phyloP scores from a whole-genome alignment of 2,329 filamentous ascomycete genomes.

The Elsinoe necatrix region DNA sequence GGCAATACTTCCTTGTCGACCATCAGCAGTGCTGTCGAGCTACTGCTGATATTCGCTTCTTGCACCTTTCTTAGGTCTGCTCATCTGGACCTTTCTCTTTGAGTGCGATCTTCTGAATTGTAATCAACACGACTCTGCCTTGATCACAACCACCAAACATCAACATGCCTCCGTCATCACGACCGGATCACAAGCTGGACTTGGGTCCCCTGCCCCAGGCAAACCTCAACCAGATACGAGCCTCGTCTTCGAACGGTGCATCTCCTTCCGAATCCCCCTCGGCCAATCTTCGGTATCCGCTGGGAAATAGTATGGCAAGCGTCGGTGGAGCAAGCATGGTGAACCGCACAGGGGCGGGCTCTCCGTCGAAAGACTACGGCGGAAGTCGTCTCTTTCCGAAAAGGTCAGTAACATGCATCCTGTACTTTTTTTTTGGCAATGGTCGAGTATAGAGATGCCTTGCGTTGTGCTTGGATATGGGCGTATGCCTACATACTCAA shows the following conservation, averaged over 20 bases:
- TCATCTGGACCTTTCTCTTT: not conserved
- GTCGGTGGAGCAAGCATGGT: slow-evolving; percentile 44
- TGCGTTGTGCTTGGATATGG: not conserved
- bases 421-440: too few species aligned
- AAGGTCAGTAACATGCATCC: slow-evolving; percentile 53
- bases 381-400: slow-evolving; percentile 80
- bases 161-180: slow-evolving; percentile 42
- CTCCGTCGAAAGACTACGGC: slow-evolving; percentile 81
- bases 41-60: not conserved
- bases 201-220: slow-evolving; percentile 70
- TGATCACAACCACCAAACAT: not conserved
- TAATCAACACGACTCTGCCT: not conserved
- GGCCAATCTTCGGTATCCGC: slow-evolving; percentile 60
- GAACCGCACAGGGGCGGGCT: slow-evolving; percentile 77
- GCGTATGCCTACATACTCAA: too few species aligned
- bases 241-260: slow-evolving; percentile 68
- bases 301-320: slow-evolving; percentile 54
- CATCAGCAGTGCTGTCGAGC: not conserved
- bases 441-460: too few species aligned
- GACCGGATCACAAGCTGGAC: slow-evolving; percentile 74
- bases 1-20: not conserved
- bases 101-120: not conserved
- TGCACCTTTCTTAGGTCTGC: not conserved
- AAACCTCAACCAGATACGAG: slow-evolving; percentile 59
- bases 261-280: slow-evolving; percentile 69